These are phyloP conservation scores for Trichoderma sp. DNA, from an alignment of 2,329 filamentous ascomycete genomes.

Conservation along the genomic window DNA sequence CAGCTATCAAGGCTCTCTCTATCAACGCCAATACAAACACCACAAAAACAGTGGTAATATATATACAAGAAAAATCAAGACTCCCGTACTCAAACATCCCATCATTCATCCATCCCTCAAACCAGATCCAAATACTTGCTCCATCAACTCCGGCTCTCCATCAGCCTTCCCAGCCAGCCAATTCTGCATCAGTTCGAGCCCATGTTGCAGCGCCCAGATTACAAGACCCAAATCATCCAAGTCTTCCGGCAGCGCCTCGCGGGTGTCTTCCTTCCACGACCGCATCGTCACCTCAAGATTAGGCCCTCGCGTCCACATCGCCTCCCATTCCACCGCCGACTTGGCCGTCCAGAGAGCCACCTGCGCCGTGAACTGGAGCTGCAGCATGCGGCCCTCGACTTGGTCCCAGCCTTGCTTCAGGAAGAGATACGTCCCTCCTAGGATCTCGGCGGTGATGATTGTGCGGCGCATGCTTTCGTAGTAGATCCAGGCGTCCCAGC, in stretches of 20 bases:
- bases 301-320: constrained; percentile 21
- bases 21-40: background rate
- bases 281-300: constrained; percentile 8
- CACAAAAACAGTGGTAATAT: too few relatives aligned
- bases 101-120: background rate
- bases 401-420: constrained; percentile 27
- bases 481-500: constrained; percentile 22
- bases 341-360: constrained; percentile 27
- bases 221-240: constrained; percentile 20
- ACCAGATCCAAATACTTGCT: background rate
- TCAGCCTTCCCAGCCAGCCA: constrained; percentile 12
- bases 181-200: constrained; percentile 14
- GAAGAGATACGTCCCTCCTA: constrained; percentile 9
- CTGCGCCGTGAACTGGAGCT: constrained; percentile 26
- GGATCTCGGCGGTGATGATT: constrained; percentile 15
- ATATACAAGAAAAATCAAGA: background rate
- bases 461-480: constrained; percentile 28
- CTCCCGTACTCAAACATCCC: background rate
- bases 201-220: constrained; percentile 15
- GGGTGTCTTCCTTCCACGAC: background rate
- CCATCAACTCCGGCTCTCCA: background rate
- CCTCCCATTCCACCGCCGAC: constrained; percentile 20
- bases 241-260: constrained; percentile 1
- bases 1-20: background rate
- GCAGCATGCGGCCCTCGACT: constrained; percentile 14